Conservation (phyloP, 257 asterid species). For the Rhazya stricta region DNA sequence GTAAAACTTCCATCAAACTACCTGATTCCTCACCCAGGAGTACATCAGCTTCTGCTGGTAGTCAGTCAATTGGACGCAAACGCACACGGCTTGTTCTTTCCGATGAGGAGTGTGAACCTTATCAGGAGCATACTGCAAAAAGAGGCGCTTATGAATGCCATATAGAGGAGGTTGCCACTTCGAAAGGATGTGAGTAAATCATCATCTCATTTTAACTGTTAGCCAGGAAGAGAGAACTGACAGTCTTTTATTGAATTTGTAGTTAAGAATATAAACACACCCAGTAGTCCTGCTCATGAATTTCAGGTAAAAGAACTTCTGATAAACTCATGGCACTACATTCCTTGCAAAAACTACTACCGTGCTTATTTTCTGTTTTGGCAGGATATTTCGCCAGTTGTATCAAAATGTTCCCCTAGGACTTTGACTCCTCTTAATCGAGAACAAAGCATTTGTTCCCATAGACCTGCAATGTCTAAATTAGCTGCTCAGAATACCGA, state of each 20-base stretch:
- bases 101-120: conserved; percentile 66
- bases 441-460: conserved; percentile 49
- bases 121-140: conserved; percentile 34
- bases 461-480: conserved; percentile 41
- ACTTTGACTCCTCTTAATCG: conserved; percentile 35
- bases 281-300: conserved; percentile 28
- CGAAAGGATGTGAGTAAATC: conserved; percentile 61
- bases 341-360: conserved; percentile 17
- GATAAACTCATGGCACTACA: conserved; percentile 8
- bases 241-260: conserved; percentile 32
- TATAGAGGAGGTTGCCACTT: conserved; percentile 63
- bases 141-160: conserved; percentile 30
- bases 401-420: conserved; percentile 42
- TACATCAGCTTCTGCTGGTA: conserved; percentile 45
- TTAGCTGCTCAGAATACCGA: conserved; percentile 29
- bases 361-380: conserved; percentile 20
- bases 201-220: conserved; percentile 8
- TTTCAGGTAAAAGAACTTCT: conserved; percentile 42
- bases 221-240: conserved; percentile 22
- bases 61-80: conserved; percentile 53
- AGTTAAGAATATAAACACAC: conserved; percentile 40
- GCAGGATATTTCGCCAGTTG: conserved; percentile 61
- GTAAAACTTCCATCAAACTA: conserved; percentile 30
- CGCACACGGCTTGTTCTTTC: conserved; percentile 78
- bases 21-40: conserved; percentile 39